A percentile compares a stretch with the other conserved stretches of the same genome.
phyloP scores from a whole-genome alignment of 495 filamentous ascomycete species.

The Lasiosphaeria miniovina region DNA sequence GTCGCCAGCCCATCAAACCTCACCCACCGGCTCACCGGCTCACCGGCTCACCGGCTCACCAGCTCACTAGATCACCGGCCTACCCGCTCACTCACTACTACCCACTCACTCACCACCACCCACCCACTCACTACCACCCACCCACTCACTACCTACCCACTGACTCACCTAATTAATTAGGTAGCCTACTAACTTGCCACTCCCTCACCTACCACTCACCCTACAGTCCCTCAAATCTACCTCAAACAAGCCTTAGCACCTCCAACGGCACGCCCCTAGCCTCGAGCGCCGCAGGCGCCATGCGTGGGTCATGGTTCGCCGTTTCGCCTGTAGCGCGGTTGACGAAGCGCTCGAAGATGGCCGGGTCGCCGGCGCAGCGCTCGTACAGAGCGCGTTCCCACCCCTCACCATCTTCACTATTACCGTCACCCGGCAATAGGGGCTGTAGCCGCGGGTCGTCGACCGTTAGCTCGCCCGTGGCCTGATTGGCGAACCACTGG shows the following conservation, averaged over 20 bases:
- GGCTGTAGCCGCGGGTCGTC: not conserved
- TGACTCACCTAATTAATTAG: too few relatives aligned
- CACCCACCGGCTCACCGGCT: too few relatives aligned
- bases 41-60: too few relatives aligned
- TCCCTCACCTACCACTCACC: too few relatives aligned
- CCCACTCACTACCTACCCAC: too few relatives aligned
- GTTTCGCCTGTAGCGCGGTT: not conserved
- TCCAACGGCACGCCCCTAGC: not conserved
- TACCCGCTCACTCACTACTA: too few relatives aligned
- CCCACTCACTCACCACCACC: too few relatives aligned
- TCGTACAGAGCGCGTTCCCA: not conserved
- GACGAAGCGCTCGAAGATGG: not conserved
- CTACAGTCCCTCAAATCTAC: not conserved
- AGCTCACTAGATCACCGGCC: too few relatives aligned
- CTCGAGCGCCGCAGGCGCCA: not conserved
- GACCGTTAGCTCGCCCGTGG: not conserved
- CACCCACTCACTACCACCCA: too few relatives aligned
- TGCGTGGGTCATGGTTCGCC: not conserved
- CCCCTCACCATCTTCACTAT: too few relatives aligned
- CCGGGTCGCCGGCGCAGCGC: not conserved
- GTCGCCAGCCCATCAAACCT: too few relatives aligned
- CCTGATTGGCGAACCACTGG: not conserved
- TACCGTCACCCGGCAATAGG: not conserved
- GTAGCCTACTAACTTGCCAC: too few relatives aligned
- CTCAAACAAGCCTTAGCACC: not conserved